Evolutionary conservation across 805 yeast species (phyloP).

Genomic region (Saccharomycopsis javanensis): DNA sequence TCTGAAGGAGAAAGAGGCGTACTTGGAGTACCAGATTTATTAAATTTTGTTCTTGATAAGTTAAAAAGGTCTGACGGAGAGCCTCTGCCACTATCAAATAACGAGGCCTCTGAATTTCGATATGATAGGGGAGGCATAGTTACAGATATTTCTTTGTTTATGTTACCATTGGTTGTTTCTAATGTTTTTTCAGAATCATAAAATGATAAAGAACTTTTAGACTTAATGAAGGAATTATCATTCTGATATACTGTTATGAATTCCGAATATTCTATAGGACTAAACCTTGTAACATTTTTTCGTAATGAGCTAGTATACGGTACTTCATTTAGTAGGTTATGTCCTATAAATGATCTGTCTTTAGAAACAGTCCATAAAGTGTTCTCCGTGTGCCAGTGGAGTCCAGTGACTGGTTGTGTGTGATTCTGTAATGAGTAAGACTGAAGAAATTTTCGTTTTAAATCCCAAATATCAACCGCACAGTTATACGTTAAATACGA

Average conservation of each 20-base stretch:
- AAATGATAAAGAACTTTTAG: neutral
- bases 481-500: conserved; percentile 42
- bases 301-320: conserved; percentile 3
- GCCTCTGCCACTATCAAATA: neutral
- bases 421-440: conserved; percentile 12
- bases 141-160: neutral
- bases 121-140: neutral
- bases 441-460: conserved; percentile 10
- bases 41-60: neutral
- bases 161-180: neutral
- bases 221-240: conserved; percentile 6
- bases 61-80: neutral
- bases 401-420: conserved; percentile 29
- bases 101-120: neutral
- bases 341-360: conserved; percentile 30
- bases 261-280: conserved; percentile 8
- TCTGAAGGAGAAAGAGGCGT: neutral
- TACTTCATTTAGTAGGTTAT: conserved; percentile 25
- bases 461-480: conserved; percentile 51
- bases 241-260: conserved; percentile 12
- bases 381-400: conserved; percentile 36
- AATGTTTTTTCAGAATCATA: neutral
- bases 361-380: conserved; percentile 31
- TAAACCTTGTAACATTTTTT: conserved; percentile 8
- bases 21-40: neutral